Evolutionary conservation across 2,329 filamentous ascomycete genomes (phyloP).

Genomic region (Apiospora arundinis): DNA sequence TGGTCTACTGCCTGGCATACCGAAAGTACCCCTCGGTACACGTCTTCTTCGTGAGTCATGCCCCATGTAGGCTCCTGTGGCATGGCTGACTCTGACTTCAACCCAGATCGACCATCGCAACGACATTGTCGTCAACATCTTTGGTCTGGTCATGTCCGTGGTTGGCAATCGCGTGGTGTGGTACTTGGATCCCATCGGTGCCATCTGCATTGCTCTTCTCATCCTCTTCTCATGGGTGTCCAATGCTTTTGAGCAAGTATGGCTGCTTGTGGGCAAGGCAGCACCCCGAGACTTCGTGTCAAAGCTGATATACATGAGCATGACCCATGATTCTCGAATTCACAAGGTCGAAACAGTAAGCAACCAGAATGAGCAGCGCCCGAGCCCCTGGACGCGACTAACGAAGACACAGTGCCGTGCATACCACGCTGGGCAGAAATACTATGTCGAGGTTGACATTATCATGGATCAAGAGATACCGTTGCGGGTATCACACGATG

Average conservation of each 20-base stretch:
- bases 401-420: slow-evolving; percentile 53
- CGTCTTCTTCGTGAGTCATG: slow-evolving; percentile 55
- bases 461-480: slow-evolving; percentile 63
- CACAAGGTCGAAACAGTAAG: slow-evolving; percentile 62
- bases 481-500: slow-evolving; percentile 64
- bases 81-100: not conserved
- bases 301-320: slow-evolving; percentile 61
- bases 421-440: slow-evolving; percentile 66
- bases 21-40: slow-evolving; percentile 60
- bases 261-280: slow-evolving; percentile 65
- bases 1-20: slow-evolving; percentile 60
- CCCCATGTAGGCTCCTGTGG: not conserved
- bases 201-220: slow-evolving; percentile 64
- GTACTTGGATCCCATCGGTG: slow-evolving; percentile 67
- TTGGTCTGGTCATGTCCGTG: slow-evolving; percentile 62
- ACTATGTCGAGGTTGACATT: slow-evolving; percentile 68
- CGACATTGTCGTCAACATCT: slow-evolving; percentile 61
- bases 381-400: slow-evolving; percentile 16
- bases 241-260: slow-evolving; percentile 67
- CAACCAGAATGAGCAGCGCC: not conserved
- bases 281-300: slow-evolving; percentile 63
- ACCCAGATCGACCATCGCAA: slow-evolving; percentile 60
- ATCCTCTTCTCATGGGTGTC: slow-evolving; percentile 67
- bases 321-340: slow-evolving; percentile 61
- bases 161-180: slow-evolving; percentile 59